Evolutionary conservation across 176 grass and related monocot genomes (phyloP).

Genomic region (Zizania latifolia): DNA sequence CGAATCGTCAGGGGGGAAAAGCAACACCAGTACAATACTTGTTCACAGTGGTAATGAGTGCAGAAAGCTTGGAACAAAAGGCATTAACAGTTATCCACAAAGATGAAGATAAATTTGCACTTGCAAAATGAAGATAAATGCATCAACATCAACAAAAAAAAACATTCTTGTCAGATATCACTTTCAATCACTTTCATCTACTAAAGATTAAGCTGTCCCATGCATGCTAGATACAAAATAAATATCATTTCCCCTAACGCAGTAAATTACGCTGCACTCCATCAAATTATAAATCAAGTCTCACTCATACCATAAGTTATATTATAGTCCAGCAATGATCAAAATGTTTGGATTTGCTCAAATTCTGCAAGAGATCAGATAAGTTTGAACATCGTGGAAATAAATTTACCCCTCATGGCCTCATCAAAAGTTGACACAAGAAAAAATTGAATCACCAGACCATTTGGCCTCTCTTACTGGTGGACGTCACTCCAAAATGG

Average conservation of each 20-base stretch:
- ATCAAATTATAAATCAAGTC: neutral
- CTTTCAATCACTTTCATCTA: neutral
- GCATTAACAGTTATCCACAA: neutral
- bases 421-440: neutral
- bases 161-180: neutral
- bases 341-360: neutral
- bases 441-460: neutral
- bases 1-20: constrained; percentile 4
- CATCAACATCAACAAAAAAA: neutral
- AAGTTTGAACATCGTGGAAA: neutral
- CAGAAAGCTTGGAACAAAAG: neutral
- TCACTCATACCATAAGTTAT: neutral
- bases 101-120: neutral
- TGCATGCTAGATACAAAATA: neutral
- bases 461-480: constrained; percentile 9
- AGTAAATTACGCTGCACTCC: no score
- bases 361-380: neutral
- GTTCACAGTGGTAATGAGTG: neutral
- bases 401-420: neutral
- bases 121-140: neutral
- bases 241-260: neutral
- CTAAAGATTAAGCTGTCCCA: neutral
- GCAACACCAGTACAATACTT: neutral
- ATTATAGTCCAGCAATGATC: neutral
- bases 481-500: neutral